A percentile compares a stretch with the other conserved stretches of the same genome.
Evolutionary conservation across 306 rosid genomes (phyloP).

Genomic region (Vigna reflexopilosa): DNA sequence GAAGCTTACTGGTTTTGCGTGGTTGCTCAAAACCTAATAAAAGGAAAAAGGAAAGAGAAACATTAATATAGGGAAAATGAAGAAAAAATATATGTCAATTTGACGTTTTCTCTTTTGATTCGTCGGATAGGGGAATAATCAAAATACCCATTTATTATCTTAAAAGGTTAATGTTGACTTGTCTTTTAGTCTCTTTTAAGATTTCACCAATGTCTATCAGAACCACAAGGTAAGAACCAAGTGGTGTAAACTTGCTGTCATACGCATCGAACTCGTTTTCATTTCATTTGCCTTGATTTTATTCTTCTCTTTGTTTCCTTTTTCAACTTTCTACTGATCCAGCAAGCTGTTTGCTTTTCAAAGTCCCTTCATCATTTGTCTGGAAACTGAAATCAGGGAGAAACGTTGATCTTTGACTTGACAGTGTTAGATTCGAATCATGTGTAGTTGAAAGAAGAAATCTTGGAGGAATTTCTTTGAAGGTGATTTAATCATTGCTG

Average conservation of each 20-base stretch:
- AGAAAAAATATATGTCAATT: not conserved
- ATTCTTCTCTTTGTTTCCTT: not conserved
- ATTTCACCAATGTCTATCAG: not conserved
- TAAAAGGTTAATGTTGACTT: conserved; percentile 12
- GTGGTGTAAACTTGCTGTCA: not conserved
- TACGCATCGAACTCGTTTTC: not conserved
- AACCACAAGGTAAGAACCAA: not conserved
- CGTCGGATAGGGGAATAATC: conserved; percentile 37
- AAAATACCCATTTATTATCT: conserved; percentile 24
- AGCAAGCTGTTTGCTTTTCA: conserved; percentile 30
- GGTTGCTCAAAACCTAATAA: not conserved
- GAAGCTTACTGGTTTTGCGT: not conserved
- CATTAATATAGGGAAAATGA: not conserved
- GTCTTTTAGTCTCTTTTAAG: not conserved
- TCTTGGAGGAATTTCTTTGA: conserved; percentile 26
- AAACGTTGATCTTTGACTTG: not conserved
- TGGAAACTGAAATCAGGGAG: not conserved
- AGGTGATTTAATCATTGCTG: conserved; percentile 21
- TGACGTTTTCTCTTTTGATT: not conserved
- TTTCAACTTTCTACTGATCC: not conserved
- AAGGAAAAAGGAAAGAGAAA: not conserved
- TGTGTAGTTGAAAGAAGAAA: not conserved
- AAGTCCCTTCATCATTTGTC: not conserved
- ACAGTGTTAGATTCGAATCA: conserved; percentile 6
- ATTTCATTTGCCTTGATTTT: not conserved